A percentile compares a stretch with the other conserved stretches of the same genome.
Conservation (phyloP, 2,329 filamentous ascomycete genomes). For the Claviceps cyperi region DNA sequence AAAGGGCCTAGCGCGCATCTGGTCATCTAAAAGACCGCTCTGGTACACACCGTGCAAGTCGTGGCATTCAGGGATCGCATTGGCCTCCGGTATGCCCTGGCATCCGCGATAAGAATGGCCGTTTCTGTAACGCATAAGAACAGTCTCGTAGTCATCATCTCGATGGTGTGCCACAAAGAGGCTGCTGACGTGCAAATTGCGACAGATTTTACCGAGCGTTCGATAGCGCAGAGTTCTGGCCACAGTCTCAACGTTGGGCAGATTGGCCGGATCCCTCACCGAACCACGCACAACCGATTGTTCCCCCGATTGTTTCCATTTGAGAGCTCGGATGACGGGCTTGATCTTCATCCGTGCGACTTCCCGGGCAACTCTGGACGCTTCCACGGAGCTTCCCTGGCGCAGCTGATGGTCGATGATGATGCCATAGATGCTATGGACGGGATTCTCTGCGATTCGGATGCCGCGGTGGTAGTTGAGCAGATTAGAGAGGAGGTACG, state of each 20-base stretch:
- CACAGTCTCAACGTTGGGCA: constrained; percentile 59
- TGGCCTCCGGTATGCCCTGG: constrained; percentile 48
- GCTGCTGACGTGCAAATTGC: constrained; percentile 32
- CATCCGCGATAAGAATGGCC: constrained; percentile 59
- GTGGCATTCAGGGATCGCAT: constrained; percentile 71
- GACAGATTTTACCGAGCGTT: constrained; percentile 48
- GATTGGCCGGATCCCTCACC: constrained; percentile 16
- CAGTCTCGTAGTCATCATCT: constrained; percentile 84
- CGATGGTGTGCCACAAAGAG: constrained; percentile 74
- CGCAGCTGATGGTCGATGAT: constrained; percentile 46
- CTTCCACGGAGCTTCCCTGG: constrained; percentile 36
- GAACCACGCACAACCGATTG: constrained; percentile 8
- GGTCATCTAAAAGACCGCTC: constrained; percentile 43
- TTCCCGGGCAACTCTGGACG: constrained; percentile 27
- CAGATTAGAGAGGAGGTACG: constrained; percentile 49
- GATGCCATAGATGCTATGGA: constrained; percentile 27
- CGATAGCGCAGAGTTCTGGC: constrained; percentile 66
- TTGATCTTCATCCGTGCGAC: constrained; percentile 24
- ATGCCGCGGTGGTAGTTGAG: constrained; percentile 19
- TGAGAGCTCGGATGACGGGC: constrained; percentile 12
- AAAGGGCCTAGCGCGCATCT: constrained; percentile 19
- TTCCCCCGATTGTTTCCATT: constrained; percentile 30
- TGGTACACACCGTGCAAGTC: constrained; percentile 57
- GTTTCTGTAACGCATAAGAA: constrained; percentile 60
- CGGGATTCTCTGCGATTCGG: constrained; percentile 30